Evolutionary conservation across 2,329 filamentous ascomycete genomes (phyloP).

Genomic region (Penicillium sp.): DNA sequence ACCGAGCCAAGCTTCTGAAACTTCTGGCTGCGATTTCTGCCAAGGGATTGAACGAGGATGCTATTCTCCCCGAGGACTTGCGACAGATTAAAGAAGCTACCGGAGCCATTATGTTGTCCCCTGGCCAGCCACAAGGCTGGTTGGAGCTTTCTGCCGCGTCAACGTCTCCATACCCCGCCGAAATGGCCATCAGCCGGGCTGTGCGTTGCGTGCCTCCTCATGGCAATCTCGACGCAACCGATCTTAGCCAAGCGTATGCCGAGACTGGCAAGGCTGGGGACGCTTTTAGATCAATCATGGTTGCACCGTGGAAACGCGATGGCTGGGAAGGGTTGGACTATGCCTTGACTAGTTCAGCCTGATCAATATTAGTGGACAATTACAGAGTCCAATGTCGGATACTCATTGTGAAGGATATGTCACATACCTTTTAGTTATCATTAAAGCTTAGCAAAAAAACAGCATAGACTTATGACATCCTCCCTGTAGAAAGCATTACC

Average conservation of each 20-base stretch:
- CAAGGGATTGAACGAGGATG: slow-evolving; percentile 50
- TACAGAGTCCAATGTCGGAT: neutral
- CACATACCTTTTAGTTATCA: neutral
- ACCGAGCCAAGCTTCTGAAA: slow-evolving; percentile 70
- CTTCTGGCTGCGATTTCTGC: slow-evolving; percentile 73
- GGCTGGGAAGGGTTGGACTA: slow-evolving; percentile 60
- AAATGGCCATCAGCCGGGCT: slow-evolving; percentile 82
- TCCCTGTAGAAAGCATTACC: neutral
- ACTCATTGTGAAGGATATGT: neutral
- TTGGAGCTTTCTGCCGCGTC: slow-evolving; percentile 65
- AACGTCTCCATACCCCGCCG: slow-evolving; percentile 58
- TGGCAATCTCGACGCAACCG: slow-evolving; percentile 66
- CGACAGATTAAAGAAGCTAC: slow-evolving; percentile 66
- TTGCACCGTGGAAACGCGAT: slow-evolving; percentile 73
- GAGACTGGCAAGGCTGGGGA: slow-evolving; percentile 71
- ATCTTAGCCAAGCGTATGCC: slow-evolving; percentile 71
- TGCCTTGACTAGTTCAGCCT: slow-evolving; percentile 22
- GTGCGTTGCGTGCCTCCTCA: slow-evolving; percentile 70
- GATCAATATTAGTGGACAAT: neutral
- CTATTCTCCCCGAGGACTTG: slow-evolving; percentile 44
- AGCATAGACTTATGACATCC: neutral
- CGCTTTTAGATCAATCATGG: slow-evolving; percentile 72
- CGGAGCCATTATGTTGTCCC: slow-evolving; percentile 76
- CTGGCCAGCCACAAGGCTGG: slow-evolving; percentile 80
- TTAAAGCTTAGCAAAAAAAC: neutral